These are phyloP conservation scores for Cutaneotrichosporon arboriforme DNA, from an alignment of 1,284 basidiomycete species.

Conservation along the genomic window DNA sequence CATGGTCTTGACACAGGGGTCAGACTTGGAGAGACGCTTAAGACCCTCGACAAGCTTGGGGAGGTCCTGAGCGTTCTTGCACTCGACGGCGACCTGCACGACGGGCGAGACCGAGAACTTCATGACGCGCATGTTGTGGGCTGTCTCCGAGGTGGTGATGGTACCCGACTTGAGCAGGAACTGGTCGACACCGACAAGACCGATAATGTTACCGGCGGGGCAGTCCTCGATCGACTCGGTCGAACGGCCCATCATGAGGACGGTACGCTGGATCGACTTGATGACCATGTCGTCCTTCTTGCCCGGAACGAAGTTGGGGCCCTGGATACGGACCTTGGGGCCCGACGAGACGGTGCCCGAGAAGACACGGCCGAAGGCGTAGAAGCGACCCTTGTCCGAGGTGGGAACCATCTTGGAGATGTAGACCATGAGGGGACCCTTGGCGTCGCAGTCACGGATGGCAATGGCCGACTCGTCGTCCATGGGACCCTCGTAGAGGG, in stretches of 20 bases:
- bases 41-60: slow-evolving; percentile 99
- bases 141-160: slow-evolving; percentile 93
- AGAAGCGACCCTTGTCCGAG: slow-evolving; percentile 99
- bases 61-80: slow-evolving; percentile 98
- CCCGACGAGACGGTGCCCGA: slow-evolving; percentile 95
- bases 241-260: slow-evolving; percentile 99
- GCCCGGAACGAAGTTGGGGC: slow-evolving; percentile 96
- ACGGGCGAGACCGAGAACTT: slow-evolving; percentile 99
- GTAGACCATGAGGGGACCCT: slow-evolving; percentile 95
- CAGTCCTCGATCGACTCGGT: slow-evolving; percentile 99
- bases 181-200: slow-evolving; percentile 99
- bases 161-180: slow-evolving; percentile 99
- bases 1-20: slow-evolving; percentile 97
- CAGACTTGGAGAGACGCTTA: slow-evolving; percentile 99
- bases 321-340: slow-evolving; percentile 99
- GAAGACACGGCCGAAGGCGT: slow-evolving; percentile 99
- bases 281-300: slow-evolving; percentile 99
- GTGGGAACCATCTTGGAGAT: slow-evolving; percentile 99
- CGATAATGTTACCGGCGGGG: slow-evolving; percentile 96
- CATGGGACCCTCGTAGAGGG: slow-evolving; percentile 99
- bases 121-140: slow-evolving; percentile 99
- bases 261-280: slow-evolving; percentile 98
- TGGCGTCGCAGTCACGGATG: slow-evolving; percentile 98
- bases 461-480: slow-evolving; percentile 98
- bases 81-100: slow-evolving; percentile 98